Percentiles rank a stretch among this genome's conserved stretches.
Evolutionary conservation across 495 filamentous ascomycete species (phyloP).

Genomic region (Talaromyces borbonicus): DNA sequence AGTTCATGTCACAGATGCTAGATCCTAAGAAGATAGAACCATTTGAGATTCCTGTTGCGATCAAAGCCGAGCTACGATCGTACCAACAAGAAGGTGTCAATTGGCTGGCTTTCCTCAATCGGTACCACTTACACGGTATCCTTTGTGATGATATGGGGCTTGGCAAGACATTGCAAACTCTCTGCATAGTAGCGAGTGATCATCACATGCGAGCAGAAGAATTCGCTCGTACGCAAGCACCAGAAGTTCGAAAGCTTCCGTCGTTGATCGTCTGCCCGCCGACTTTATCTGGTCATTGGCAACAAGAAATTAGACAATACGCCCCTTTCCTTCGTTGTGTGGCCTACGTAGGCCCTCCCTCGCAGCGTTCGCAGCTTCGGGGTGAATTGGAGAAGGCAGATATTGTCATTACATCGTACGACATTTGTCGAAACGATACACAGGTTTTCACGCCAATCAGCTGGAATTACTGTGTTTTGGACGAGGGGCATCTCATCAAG

Average conservation of each 20-base stretch:
- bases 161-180: constrained; percentile 91
- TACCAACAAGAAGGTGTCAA: constrained; percentile 99
- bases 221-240: constrained; percentile 64
- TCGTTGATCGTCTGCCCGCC: constrained; percentile 94
- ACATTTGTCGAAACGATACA: constrained; percentile 89
- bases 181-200: constrained; percentile 96
- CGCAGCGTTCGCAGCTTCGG: constrained; percentile 61
- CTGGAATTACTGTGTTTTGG: constrained; percentile 96
- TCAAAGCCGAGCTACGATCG: constrained; percentile 89
- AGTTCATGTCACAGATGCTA: constrained; percentile 93
- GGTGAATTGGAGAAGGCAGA: constrained; percentile 63
- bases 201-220: constrained; percentile 90
- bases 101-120: constrained; percentile 96
- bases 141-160: constrained; percentile 99
- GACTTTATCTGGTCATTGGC: constrained; percentile 97
- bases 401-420: constrained; percentile 94
- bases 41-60: constrained; percentile 87
- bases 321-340: constrained; percentile 86
- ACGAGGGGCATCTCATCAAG: constrained; percentile 97
- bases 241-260: constrained; percentile 69
- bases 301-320: constrained; percentile 90
- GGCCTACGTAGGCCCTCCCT: constrained; percentile 81
- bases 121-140: constrained; percentile 94
- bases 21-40: constrained; percentile 92
- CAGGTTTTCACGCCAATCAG: constrained; percentile 71